phyloP scores from a whole-genome alignment of 225 moss, liverwort and hornwort genomes.

The Marchantia polymorpha region DNA sequence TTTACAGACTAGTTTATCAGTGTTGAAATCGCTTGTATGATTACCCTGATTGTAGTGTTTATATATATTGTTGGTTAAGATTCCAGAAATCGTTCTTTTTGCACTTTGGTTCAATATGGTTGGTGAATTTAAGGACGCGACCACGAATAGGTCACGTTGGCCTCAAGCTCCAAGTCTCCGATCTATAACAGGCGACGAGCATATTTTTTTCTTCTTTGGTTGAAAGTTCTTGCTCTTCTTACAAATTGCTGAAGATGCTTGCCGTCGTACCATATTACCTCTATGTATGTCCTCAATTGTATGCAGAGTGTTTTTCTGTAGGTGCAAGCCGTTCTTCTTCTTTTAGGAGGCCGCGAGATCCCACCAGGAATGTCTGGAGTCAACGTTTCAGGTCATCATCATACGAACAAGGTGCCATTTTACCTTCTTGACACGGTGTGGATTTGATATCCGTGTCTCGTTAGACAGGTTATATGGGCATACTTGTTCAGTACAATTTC shows the following conservation, averaged over 20 bases:
- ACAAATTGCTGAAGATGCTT: neutral
- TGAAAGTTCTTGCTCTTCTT: neutral
- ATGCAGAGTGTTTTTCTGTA: slow-evolving; percentile 20
- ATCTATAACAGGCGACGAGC: too few relatives aligned
- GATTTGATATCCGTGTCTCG: neutral
- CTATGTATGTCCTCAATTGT: neutral
- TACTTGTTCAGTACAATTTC: too few relatives aligned
- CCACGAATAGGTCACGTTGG: too few relatives aligned
- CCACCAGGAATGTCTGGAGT: slow-evolving; percentile 89
- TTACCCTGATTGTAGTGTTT: too few relatives aligned
- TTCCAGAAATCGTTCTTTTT: too few relatives aligned
- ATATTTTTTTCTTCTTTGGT: neutral
- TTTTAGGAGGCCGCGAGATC: slow-evolving; percentile 87
- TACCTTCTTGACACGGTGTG: neutral
- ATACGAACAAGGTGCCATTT: slow-evolving; percentile 57
- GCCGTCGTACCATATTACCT: neutral
- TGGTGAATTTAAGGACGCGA: too few relatives aligned
- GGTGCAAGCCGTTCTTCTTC: slow-evolving; percentile 90
- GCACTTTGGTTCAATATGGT: too few relatives aligned
- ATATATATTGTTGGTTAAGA: too few relatives aligned
- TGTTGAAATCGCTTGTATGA: too few relatives aligned
- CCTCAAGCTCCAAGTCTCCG: too few relatives aligned
- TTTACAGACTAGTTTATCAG: too few relatives aligned
- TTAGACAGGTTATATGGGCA: neutral
- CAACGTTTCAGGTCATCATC: slow-evolving; percentile 66